phyloP scores from a whole-genome alignment of 2,329 filamentous ascomycete genomes.

The Calonectria fujianensis region DNA sequence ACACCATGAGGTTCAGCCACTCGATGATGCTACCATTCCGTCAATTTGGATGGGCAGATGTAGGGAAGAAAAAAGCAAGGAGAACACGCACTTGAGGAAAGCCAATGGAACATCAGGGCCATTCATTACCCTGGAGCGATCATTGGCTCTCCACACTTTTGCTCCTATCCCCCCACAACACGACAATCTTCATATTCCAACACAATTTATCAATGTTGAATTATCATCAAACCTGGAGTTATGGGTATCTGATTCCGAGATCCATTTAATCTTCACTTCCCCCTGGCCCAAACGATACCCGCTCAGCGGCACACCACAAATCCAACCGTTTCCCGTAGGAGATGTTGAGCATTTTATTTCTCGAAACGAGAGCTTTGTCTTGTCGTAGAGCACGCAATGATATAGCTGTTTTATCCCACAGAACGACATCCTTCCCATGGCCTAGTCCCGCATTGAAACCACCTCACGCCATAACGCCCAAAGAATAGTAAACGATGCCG shows the following conservation, averaged over 20 bases:
- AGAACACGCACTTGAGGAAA: neutral
- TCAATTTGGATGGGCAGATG: neutral
- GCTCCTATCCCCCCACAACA: too few species aligned
- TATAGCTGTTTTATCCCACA: slow-evolving; percentile 24
- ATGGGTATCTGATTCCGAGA: slow-evolving; percentile 42
- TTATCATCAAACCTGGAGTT: slow-evolving; percentile 37
- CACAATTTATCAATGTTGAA: neutral
- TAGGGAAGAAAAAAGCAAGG: neutral
- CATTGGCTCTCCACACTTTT: too few species aligned
- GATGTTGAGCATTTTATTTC: slow-evolving; percentile 11
- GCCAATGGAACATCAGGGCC: neutral
- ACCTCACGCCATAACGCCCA: slow-evolving; percentile 45
- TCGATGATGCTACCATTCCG: too few species aligned
- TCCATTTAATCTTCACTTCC: slow-evolving; percentile 35
- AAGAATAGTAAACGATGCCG: slow-evolving; percentile 39
- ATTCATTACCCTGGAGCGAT: neutral
- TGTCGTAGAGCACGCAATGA: slow-evolving; percentile 1
- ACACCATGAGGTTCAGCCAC: too few species aligned
- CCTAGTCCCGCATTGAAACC: slow-evolving; percentile 26
- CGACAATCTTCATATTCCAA: neutral
- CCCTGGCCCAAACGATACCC: slow-evolving; percentile 23
- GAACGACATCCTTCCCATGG: slow-evolving; percentile 4
- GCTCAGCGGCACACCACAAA: slow-evolving; percentile 10
- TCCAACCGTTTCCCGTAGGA: slow-evolving; percentile 4
- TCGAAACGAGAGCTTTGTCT: slow-evolving; percentile 10